Evolutionary conservation across 257 asterid genomes (phyloP).

Genomic region (Knoxia roxburghii): DNA sequence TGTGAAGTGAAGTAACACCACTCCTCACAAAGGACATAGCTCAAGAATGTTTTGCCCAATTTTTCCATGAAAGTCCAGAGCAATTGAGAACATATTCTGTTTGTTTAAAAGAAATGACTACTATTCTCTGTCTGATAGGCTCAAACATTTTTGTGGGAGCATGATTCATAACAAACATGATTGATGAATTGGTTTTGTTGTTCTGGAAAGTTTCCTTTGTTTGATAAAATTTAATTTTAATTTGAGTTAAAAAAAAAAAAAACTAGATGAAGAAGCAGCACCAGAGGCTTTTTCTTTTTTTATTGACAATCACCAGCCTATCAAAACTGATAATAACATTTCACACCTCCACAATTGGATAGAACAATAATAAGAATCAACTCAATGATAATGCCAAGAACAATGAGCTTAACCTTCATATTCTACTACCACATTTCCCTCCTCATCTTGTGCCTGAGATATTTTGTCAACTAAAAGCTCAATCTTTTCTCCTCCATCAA

Average conservation of each 20-base stretch:
- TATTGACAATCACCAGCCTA: constrained; percentile 19
- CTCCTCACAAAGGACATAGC: background rate
- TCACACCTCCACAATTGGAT: constrained; percentile 78
- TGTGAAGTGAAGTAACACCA: constrained; percentile 34
- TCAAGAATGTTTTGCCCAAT: background rate
- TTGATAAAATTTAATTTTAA: too few relatives aligned
- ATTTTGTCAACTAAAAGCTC: constrained; percentile 90
- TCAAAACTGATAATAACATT: constrained; percentile 23
- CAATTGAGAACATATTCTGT: background rate
- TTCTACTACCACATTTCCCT: constrained; percentile 93
- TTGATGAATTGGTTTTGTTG: background rate
- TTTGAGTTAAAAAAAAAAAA: too few relatives aligned
- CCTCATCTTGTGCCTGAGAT: constrained; percentile 89
- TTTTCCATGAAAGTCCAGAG: background rate
- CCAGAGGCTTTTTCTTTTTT: too few relatives aligned
- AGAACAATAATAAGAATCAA: constrained; percentile 83
- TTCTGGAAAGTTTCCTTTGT: background rate
- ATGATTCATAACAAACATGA: background rate
- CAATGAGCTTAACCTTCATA: constrained; percentile 93
- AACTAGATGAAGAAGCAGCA: too few relatives aligned
- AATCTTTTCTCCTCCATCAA: constrained; percentile 93
- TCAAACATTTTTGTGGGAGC: background rate
- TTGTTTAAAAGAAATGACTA: background rate
- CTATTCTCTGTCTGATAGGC: constrained; percentile 7
- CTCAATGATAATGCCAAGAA: constrained; percentile 76